Evolutionary conservation across 2,329 filamentous ascomycete species (phyloP).

Genomic region (Ceratocystis colombiana): DNA sequence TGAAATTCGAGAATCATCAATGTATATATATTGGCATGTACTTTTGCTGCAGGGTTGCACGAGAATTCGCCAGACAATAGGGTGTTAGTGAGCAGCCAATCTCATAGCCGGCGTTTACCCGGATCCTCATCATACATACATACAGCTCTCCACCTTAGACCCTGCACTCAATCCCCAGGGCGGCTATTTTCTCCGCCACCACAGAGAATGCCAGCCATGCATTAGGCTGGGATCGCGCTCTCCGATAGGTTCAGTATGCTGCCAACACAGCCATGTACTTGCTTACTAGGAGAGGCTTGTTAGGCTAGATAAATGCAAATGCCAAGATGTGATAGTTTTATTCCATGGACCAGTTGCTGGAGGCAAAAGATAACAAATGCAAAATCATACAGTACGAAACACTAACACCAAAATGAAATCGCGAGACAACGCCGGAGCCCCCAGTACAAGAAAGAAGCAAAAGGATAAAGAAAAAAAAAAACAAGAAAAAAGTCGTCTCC

Average conservation of each 20-base stretch:
- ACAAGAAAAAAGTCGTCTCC: background rate
- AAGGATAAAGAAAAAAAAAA: background rate
- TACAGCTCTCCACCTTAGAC: background rate
- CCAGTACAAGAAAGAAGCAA: background rate
- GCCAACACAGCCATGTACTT: background rate
- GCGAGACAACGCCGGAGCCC: background rate
- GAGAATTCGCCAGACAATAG: background rate
- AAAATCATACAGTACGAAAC: slow-evolving; percentile 7
- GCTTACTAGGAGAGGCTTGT: background rate
- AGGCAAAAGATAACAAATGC: background rate
- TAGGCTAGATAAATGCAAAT: background rate
- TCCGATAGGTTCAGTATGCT: background rate
- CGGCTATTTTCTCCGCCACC: background rate
- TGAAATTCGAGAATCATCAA: too few relatives aligned
- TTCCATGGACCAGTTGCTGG: slow-evolving; percentile 6
- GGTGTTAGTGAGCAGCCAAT: background rate
- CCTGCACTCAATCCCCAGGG: slow-evolving; percentile 1
- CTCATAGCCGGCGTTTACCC: background rate
- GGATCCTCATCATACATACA: background rate
- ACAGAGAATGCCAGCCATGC: background rate
- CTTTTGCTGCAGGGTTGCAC: background rate
- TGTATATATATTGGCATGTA: background rate
- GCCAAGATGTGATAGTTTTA: background rate
- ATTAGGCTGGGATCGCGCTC: background rate
- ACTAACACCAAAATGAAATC: slow-evolving; percentile 12